Base-by-base conservation (phyloP, 306 rosid species). In the Sicyos edulis region DNA sequence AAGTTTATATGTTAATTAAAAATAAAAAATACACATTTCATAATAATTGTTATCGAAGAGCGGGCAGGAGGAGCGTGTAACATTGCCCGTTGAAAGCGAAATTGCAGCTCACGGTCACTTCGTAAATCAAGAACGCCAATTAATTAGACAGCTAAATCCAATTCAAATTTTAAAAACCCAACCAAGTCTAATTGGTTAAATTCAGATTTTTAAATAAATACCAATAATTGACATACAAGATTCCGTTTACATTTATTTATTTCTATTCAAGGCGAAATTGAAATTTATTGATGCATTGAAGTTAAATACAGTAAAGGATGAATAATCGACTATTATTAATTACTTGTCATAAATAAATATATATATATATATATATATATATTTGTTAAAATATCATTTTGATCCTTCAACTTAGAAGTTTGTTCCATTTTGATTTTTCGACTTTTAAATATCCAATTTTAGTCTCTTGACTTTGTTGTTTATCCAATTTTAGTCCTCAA, bases 131-230 rank as follows among this genome's bases (percentile, higher is more conserved):
- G 11, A 7, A 15, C 67, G 19, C 20, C 3, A 29, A 59, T 59
- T 59, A 6, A 59, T 59, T 59, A 59, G 65, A 59, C 42, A 29
- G 44, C 42, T 29, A 13, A 59, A 59, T 59, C 65, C 65, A 59
- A 60, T 29, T 60, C 21, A 14, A 58, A 58, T 12, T 22, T 58
- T 11, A 4, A 22, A 57, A 22, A 10, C 20, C 55, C n/a, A 29
- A 29, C 32, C 32, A 29, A 29, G 32, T 29, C 32, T 29, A 29
- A 29, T 29, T 29, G 4, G 32, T 29, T 29, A 22, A 59, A 29
- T 59, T 58, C 40, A 11, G 15, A 14, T 7, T 29, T 15, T 8
- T 2, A 8, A 32, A 61, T 40, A 1, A 64, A 40, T 42, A 10
- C 17, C 16, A 16, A 4, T 3, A 14, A 2, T 37, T 62, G 11